These are phyloP conservation scores for Juncus effusus DNA, from an alignment of 176 grass and related monocot genomes.

Conservation along the genomic window DNA sequence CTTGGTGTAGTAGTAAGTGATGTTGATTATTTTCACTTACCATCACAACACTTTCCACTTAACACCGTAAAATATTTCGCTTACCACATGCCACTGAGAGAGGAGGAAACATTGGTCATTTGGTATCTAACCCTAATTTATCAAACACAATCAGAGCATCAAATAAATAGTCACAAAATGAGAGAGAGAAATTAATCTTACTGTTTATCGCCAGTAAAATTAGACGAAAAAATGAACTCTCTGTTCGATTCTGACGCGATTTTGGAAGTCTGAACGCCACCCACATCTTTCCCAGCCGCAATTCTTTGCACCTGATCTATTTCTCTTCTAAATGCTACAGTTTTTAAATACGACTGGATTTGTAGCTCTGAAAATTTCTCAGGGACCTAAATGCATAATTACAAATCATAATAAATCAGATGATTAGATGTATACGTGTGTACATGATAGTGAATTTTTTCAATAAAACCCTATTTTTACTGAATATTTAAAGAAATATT, in stretches of 20 bases:
- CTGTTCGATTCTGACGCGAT: slow-evolving; percentile 95
- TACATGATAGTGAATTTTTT: not conserved
- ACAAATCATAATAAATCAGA: not conserved
- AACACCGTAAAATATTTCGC: not conserved
- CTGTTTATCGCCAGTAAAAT: slow-evolving; percentile 97
- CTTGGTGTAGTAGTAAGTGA: no score
- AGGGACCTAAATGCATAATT: slow-evolving; percentile 47
- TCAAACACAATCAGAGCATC: slow-evolving; percentile 3
- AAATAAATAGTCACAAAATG: slow-evolving; percentile 7
- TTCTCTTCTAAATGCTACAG: slow-evolving; percentile 87
- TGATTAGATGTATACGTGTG: not conserved
- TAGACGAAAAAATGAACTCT: slow-evolving; percentile 96
- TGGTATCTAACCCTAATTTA: no score
- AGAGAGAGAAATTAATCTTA: slow-evolving; percentile 41
- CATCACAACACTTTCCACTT: no score
- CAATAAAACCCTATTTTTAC: not conserved
- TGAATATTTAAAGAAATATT: no score
- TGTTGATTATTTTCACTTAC: no score
- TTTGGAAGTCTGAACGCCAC: slow-evolving; percentile 77
- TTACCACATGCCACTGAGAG: slow-evolving; percentile 1
- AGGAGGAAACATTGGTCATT: not conserved
- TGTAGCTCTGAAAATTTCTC: slow-evolving; percentile 96
- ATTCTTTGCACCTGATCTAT: slow-evolving; percentile 80
- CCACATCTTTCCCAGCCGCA: slow-evolving; percentile 67
- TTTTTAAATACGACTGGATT: slow-evolving; percentile 99